Conservation (phyloP, 495 filamentous ascomycete species). For the Aspergillus saccharolyticus region DNA sequence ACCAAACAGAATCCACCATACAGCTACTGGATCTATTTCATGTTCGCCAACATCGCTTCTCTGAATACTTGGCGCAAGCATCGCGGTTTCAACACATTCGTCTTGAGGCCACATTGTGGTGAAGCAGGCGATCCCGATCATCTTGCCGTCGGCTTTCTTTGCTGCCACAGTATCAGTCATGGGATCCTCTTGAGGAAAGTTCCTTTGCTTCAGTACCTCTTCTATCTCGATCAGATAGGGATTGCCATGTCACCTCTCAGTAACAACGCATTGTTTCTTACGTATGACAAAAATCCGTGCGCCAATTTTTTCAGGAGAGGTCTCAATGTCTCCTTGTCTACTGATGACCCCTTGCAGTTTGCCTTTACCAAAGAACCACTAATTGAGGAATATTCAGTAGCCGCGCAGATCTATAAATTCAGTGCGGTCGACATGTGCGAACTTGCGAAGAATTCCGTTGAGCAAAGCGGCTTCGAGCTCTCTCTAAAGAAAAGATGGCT, state of each 20-base stretch:
- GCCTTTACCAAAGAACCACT: conserved; percentile 97
- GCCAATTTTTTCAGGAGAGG: conserved; percentile 91
- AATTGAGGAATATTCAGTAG: conserved; percentile 97
- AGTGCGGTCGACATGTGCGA: conserved; percentile 99
- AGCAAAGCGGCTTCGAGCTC: conserved; percentile 90
- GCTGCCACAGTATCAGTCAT: conserved; percentile 97
- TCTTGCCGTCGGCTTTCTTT: conserved; percentile 83
- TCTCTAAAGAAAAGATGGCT: conserved; percentile 87
- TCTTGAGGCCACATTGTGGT: conserved; percentile 90
- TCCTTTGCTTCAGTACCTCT: conserved; percentile 91
- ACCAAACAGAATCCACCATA: conserved; percentile 95
- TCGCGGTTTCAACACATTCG: conserved; percentile 92
- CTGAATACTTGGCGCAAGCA: conserved; percentile 87
- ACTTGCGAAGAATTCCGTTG: conserved; percentile 89
- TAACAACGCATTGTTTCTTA: conserved; percentile 95
- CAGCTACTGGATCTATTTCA: conserved; percentile 97
- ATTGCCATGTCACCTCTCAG: conserved; percentile 98
- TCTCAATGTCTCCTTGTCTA: conserved; percentile 91
- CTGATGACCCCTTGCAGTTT: conserved; percentile 95
- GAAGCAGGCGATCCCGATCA: conserved; percentile 97
- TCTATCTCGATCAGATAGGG: conserved; percentile 95
- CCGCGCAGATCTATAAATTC: conserved; percentile 97
- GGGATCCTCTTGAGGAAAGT: conserved; percentile 91
- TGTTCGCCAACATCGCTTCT: conserved; percentile 90
- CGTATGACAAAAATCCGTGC: conserved; percentile 96